Evolutionary conservation across 768 basidiomycete species (phyloP), one percentile per base, ranked within the genome.

Genomic region (Rhodotorula paludigena): DNA sequence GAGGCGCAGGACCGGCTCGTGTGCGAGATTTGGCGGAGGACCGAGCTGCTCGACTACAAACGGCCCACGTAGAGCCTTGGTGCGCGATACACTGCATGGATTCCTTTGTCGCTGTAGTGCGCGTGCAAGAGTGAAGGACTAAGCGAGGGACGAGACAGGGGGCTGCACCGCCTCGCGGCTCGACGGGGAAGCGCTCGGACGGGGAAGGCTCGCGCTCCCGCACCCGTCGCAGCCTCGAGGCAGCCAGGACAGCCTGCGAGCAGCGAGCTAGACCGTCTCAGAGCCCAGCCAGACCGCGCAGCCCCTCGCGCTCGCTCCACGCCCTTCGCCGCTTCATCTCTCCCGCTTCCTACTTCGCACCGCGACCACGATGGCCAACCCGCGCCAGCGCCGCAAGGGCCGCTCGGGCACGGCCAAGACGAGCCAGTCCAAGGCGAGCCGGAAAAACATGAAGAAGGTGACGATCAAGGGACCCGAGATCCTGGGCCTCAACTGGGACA

Each of bases 301-400:
- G n/a, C n/a, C n/a, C n/a, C 47, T 28, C 47, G n/a, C 47, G 3
- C 42, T 42, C 30, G 16, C 32, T 35, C 15, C 25, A 23, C 32
- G 21, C 10, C 16, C 23, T 1, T 9, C 33, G n/a, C 30, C 48
- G 48, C 48, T 49, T 41, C 12, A 41, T n/a, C n/a, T n/a, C n/a
- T n/a, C n/a, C n/a, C n/a, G n/a, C n/a, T 42, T 42, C 41, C 12
- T 42, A 42, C 44, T 23, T 23, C 16, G 8, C 44, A 23, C 44
- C 44, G 16, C 44, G 44, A 42, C 45, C 9, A n/a, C n/a, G 10
- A 96, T 98, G 93, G 91, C 87, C 62, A 97, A 96, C 78, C 93
- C 93, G 72, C 86, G 93, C 63, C 94, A 98, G 79, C 84, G 92
- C 68, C 84, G 86, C 74, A 98, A 97, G 81, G 78, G 84, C 30